Percentiles rank a stretch among this genome's conserved stretches.
Evolutionary conservation across 352 stramenopile genomes (phyloP).

Genomic region (Saprolegnia parasitica): DNA sequence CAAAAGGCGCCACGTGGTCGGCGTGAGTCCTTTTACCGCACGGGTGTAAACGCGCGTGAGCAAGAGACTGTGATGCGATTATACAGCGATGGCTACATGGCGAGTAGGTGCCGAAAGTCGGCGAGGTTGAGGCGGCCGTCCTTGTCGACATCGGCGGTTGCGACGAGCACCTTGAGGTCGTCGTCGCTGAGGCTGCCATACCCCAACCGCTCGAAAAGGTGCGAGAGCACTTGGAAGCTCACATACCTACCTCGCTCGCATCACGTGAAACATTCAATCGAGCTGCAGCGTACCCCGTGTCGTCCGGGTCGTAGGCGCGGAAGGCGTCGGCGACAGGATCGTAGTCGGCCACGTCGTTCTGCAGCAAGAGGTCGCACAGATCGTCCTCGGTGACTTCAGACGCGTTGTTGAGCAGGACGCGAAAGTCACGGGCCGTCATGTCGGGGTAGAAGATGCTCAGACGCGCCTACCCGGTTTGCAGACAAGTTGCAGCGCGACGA

Average conservation of each 20-base stretch:
- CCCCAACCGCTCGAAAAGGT: constrained; percentile 76
- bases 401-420: constrained; percentile 82
- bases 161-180: constrained; percentile 75
- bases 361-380: constrained; percentile 68
- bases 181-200: constrained; percentile 80
- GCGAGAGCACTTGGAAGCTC: constrained; percentile 49
- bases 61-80: no score
- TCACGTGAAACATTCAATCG: no score
- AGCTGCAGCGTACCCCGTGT: constrained; percentile 53
- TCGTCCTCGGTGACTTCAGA: constrained; percentile 66
- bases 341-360: constrained; percentile 88
- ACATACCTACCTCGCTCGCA: constrained; percentile 19
- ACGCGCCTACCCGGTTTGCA: constrained; percentile 36
- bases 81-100: constrained; percentile 8
- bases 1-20: no score
- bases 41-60: no score
- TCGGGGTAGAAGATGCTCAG: constrained; percentile 87
- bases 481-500: background rate
- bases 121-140: constrained; percentile 72
- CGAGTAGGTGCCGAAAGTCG: constrained; percentile 77
- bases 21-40: no score
- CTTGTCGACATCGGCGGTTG: constrained; percentile 78
- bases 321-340: constrained; percentile 87
- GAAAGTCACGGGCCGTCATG: constrained; percentile 74
- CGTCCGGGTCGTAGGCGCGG: constrained; percentile 84